These are phyloP conservation scores for Cyclocybe cylindracea DNA, from an alignment of 768 basidiomycete species.

Conservation along the genomic window DNA sequence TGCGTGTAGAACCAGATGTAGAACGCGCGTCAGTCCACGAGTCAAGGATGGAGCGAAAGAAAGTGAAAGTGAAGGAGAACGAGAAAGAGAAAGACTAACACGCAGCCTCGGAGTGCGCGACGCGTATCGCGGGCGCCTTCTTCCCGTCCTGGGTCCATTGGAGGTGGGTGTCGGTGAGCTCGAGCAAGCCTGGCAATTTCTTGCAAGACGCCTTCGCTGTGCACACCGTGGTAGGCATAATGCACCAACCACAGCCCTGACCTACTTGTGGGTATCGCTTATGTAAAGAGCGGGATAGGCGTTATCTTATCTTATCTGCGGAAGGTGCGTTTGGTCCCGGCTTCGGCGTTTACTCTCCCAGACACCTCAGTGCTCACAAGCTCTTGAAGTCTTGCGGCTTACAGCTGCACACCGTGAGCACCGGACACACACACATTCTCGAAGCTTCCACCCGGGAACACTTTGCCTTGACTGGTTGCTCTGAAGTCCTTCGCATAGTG, in stretches of 20 bases:
- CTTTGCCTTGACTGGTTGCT: no score
- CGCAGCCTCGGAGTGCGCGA: slow-evolving; percentile 58
- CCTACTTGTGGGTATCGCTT: neutral
- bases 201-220: slow-evolving; percentile 84
- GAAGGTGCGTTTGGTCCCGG: no score
- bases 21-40: no score
- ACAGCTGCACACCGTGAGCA: no score
- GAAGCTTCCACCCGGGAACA: neutral
- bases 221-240: slow-evolving; percentile 68
- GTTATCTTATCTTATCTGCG: no score
- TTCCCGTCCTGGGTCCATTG: slow-evolving; percentile 82
- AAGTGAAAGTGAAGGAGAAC: no score
- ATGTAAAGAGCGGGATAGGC: no score
- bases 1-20: no score
- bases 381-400: no score
- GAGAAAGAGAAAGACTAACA: slow-evolving; percentile 43
- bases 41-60: slow-evolving; percentile 7
- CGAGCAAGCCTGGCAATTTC: slow-evolving; percentile 73
- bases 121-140: slow-evolving; percentile 61
- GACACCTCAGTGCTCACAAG: no score
- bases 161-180: slow-evolving; percentile 71
- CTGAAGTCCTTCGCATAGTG: no score
- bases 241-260: neutral
- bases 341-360: no score
- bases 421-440: slow-evolving; percentile 9